Conservation (phyloP, 1,284 basidiomycete genomes). For the Chalciporus piperatoides region DNA sequence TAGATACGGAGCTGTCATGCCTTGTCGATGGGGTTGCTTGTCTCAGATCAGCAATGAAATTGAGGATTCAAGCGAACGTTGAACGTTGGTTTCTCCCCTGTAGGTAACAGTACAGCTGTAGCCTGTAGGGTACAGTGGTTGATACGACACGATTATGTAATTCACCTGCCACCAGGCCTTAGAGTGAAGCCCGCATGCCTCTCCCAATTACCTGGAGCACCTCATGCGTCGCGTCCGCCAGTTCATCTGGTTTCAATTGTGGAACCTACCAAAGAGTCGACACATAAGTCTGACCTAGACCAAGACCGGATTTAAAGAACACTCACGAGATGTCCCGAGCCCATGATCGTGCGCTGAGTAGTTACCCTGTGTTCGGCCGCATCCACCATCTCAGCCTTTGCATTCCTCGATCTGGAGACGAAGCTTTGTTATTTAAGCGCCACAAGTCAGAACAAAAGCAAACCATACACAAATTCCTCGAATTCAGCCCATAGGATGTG, state of each 20-base stretch:
- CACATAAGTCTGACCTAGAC: not conserved
- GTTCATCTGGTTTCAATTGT: constrained; percentile 30
- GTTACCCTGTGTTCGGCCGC: constrained; percentile 23
- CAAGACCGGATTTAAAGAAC: not conserved
- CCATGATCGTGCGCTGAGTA: constrained; percentile 23
- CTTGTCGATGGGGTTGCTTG: no score
- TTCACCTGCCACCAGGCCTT: not conserved
- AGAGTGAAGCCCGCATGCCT: constrained; percentile 16
- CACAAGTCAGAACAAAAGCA: not conserved
- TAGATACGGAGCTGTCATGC: no score
- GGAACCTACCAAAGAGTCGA: constrained; percentile 17
- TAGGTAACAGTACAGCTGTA: no score
- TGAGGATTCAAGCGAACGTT: no score
- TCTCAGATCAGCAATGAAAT: no score
- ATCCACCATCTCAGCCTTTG: constrained; percentile 29
- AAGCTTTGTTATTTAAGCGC: not conserved
- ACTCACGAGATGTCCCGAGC: constrained; percentile 31
- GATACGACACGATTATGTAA: no score
- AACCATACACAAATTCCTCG: constrained; percentile 32
- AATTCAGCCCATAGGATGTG: constrained; percentile 32
- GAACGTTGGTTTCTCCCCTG: no score
- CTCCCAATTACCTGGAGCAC: constrained; percentile 20
- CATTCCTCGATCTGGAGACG: constrained; percentile 20
- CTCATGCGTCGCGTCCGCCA: constrained; percentile 26
- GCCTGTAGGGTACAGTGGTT: no score